Percentiles rank a stretch among this genome's conserved stretches.
Evolutionary conservation across 768 basidiomycete species (phyloP).

Genomic region (Boletus rubropictus): DNA sequence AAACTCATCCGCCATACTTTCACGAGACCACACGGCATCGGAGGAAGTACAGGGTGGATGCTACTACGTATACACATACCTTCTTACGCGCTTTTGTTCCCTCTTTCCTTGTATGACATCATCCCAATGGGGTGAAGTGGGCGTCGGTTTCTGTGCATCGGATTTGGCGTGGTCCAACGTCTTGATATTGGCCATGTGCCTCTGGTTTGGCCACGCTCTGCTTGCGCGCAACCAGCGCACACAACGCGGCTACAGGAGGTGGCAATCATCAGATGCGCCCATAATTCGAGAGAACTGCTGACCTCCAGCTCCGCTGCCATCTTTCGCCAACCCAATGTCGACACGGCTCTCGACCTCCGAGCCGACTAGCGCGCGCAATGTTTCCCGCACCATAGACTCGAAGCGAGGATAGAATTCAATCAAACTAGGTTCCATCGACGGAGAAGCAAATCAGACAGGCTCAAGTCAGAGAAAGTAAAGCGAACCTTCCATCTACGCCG

Average conservation of each 20-base stretch:
- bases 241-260: conserved; percentile 63
- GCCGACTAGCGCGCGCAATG: conserved; percentile 73
- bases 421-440: conserved; percentile 43
- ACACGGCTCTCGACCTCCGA: conserved; percentile 73
- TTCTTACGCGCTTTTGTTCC: background rate
- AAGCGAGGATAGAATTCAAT: conserved; percentile 92
- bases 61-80: conserved; percentile 13
- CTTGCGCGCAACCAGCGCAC: conserved; percentile 50
- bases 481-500: conserved; percentile 90
- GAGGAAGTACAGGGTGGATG: too few species aligned
- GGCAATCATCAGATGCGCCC: conserved; percentile 4
- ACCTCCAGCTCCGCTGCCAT: conserved; percentile 98
- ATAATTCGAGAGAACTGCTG: conserved; percentile 24
- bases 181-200: conserved; percentile 3
- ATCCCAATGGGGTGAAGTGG: conserved; percentile 19
- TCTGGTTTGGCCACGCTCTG: conserved; percentile 17
- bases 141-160: conserved; percentile 10
- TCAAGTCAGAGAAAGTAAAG: background rate
- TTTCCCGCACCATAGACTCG: conserved; percentile 64
- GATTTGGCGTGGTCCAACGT: conserved; percentile 8
- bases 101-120: conserved; percentile 4
- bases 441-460: background rate
- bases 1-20: too few species aligned
- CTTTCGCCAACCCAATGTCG: conserved; percentile 89
- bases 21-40: too few species aligned